These are phyloP conservation scores for Hibiscus trionum DNA, from an alignment of 345 rosid genomes.

Conservation along the genomic window DNA sequence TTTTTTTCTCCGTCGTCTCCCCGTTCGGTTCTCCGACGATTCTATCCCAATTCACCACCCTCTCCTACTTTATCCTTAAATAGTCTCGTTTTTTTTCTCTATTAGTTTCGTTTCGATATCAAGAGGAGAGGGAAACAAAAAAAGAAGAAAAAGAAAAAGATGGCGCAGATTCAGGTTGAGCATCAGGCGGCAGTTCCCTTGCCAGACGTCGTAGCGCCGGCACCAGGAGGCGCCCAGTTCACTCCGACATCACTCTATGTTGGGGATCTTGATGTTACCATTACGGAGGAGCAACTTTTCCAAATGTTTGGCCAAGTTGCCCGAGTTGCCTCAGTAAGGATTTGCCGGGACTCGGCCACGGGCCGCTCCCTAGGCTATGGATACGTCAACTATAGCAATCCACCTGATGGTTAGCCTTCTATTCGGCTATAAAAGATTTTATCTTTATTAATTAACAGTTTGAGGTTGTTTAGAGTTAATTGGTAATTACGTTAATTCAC, in stretches of 20 bases:
- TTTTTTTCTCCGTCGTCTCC: constrained; percentile 16
- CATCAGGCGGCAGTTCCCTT: constrained; percentile 33
- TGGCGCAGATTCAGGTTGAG: constrained; percentile 81
- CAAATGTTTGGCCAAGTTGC: constrained; percentile 71
- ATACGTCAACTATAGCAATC: constrained; percentile 67
- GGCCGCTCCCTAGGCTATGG: constrained; percentile 82
- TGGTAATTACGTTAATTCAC: too few species aligned
- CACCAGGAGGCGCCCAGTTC: constrained; percentile 27
- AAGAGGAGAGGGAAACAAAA: constrained; percentile 17
- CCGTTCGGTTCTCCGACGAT: constrained; percentile 27
- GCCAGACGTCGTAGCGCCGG: constrained; percentile 32
- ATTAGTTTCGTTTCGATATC: not conserved
- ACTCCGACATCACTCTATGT: constrained; percentile 69
- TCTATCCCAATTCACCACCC: constrained; percentile 22
- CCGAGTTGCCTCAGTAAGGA: constrained; percentile 72
- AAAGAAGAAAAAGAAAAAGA: constrained; percentile 12
- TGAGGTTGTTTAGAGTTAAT: not conserved
- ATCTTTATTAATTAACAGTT: constrained; percentile 6
- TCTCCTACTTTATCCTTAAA: constrained; percentile 8
- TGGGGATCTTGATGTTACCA: constrained; percentile 70
- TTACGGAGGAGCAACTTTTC: constrained; percentile 67
- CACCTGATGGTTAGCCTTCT: constrained; percentile 63
- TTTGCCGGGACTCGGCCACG: constrained; percentile 71
- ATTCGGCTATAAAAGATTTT: not conserved
- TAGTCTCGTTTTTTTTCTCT: not conserved